Evolutionary conservation across 768 basidiomycete species (phyloP).

Genomic region (Rossbeevera mucosa): DNA sequence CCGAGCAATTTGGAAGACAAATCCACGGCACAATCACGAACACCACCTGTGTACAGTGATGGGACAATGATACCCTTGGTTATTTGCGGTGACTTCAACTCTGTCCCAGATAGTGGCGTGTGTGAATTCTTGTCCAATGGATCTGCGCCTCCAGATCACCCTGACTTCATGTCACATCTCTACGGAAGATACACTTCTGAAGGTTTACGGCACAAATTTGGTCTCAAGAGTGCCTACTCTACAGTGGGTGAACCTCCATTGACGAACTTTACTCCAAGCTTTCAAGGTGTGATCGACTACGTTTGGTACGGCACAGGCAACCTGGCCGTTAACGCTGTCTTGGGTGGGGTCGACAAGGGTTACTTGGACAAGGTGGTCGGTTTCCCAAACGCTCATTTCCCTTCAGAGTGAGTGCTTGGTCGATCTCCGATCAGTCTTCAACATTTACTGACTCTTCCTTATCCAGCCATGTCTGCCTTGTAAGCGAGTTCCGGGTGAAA

Average conservation of each 20-base stretch:
- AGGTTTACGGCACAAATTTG: constrained; percentile 74
- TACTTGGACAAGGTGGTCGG: constrained; percentile 92
- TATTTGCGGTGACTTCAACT: constrained; percentile 96
- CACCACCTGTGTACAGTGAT: constrained; percentile 71
- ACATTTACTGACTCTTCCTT: constrained; percentile 4
- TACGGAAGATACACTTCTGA: constrained; percentile 94
- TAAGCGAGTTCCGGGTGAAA: constrained; percentile 75
- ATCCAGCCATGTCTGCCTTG: constrained; percentile 66
- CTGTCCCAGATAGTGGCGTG: constrained; percentile 77
- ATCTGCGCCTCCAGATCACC: constrained; percentile 62
- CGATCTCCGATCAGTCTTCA: constrained; percentile 4
- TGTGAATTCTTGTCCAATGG: constrained; percentile 88
- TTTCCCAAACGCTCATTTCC: constrained; percentile 95
- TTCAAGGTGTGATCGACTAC: constrained; percentile 86
- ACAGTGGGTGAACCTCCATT: constrained; percentile 55
- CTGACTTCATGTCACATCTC: constrained; percentile 86
- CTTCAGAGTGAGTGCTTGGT: constrained; percentile 76
- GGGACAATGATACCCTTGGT: constrained; percentile 87
- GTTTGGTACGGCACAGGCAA: constrained; percentile 83
- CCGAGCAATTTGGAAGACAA: constrained; percentile 34
- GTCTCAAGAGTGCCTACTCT: constrained; percentile 82
- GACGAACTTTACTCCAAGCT: constrained; percentile 90
- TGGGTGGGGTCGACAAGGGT: constrained; percentile 78
- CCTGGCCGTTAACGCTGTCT: constrained; percentile 72
- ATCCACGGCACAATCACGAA: constrained; percentile 33